Evolutionary conservation across 2,329 filamentous ascomycete species (phyloP), one percentile per base, ranked within the genome.

Genomic region (Sporothrix humicola): DNA sequence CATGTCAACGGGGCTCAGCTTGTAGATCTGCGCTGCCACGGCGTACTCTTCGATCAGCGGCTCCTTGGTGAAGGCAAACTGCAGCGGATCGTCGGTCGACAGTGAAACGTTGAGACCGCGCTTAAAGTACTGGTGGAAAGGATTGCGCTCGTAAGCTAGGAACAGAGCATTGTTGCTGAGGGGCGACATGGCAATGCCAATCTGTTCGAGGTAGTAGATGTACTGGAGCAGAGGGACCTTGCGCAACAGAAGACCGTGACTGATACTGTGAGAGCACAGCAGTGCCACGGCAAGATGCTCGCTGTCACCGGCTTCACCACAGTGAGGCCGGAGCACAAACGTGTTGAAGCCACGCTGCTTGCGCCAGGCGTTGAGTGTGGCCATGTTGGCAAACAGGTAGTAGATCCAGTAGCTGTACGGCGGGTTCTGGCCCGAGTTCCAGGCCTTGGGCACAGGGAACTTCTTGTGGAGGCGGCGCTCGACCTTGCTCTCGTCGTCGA

Each of bases 371-470:
- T 99, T 99, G 78, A 99, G 87, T 10, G 95, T 97, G 0, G 92
- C 88, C 82, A 98, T 94, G 81, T 99, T 99, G 76, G 96, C 91
- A 79, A 96, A 98, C 71, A 98, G 87, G 80, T 97, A 97, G 83
- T 99, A 99, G 80, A 98, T 93, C 96, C 96, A 99, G 83, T 99
- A 99, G 81, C 93, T 98, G 84, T 99, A 99, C 0, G 96, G 96
- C 15, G 96, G 96, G 79, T 99, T 99, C 82, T 98, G 95, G 78
- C 93, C 94, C 0, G 94, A 94, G 76, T 91, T 89, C 96, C 96
- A 99, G 72, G 90, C 90, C 75, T 90, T 92, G 4, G 96, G 95
- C 26, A 96, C 91, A 0, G 96, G 96, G 77, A 97, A 99, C 81
- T 99, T 99, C 79, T 92, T 92, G 84, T 94, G 97, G n/a, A 98